A percentile compares a stretch with the other conserved stretches of the same genome.
Conservation (phyloP, 768 basidiomycete genomes). For the Cyathus striatus region DNA sequence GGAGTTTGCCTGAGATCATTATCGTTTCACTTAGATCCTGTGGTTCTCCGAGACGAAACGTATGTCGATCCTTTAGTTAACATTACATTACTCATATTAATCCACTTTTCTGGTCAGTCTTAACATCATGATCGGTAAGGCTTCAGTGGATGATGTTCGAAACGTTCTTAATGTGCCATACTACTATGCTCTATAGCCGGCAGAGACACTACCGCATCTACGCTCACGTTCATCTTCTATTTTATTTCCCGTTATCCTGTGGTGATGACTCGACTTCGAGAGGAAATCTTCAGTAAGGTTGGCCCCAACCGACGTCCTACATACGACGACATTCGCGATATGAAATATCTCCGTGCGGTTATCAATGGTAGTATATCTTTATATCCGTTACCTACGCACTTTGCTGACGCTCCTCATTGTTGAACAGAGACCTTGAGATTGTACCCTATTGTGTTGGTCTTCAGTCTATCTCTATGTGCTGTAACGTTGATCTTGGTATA, state of each 20-base stretch:
- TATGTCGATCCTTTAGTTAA: constrained; percentile 11
- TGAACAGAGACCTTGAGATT: constrained; percentile 46
- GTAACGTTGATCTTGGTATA: neutral
- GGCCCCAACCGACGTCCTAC: constrained; percentile 44
- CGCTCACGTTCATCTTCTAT: constrained; percentile 36
- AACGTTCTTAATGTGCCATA: neutral
- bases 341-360: constrained; percentile 62
- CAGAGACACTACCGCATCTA: constrained; percentile 40
- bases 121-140: constrained; percentile 40
- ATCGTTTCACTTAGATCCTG: constrained; percentile 24
- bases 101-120: constrained; percentile 16
- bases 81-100: neutral
- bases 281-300: constrained; percentile 51
- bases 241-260: constrained; percentile 47
- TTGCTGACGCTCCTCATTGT: too few relatives aligned
- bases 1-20: neutral
- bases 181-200: constrained; percentile 26
- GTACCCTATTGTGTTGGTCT: constrained; percentile 45
- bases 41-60: constrained; percentile 45
- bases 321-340: constrained; percentile 51
- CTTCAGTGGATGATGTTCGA: neutral
- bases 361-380: constrained; percentile 44
- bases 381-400: too few relatives aligned
- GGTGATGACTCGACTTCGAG: constrained; percentile 40
- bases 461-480: neutral